phyloP scores from a whole-genome alignment of 164 flowering plant genomes.

The Hamamelis virginiana region DNA sequence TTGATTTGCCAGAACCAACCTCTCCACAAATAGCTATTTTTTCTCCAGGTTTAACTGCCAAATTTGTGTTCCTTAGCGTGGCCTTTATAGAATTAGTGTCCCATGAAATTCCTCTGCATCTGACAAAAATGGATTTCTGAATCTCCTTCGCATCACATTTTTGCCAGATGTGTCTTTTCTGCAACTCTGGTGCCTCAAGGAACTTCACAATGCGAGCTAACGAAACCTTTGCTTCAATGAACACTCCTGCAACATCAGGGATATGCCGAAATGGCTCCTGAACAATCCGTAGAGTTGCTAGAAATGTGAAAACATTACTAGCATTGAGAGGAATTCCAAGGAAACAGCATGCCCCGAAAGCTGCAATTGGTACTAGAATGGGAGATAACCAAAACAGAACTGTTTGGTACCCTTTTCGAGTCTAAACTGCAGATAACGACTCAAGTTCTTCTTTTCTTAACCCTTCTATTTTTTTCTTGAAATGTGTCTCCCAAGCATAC shows the following conservation, averaged over 20 bases:
- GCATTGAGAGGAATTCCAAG: constrained; percentile 32
- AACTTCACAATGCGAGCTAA: constrained; percentile 46
- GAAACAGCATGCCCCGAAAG: constrained; percentile 42
- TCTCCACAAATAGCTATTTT: constrained; percentile 67
- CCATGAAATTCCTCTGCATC: constrained; percentile 48
- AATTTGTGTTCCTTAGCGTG: constrained; percentile 41
- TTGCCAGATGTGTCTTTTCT: constrained; percentile 21
- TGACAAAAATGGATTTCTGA: constrained; percentile 32
- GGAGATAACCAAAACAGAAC: constrained; percentile 41
- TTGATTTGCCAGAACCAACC: constrained; percentile 78
- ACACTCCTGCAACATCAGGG: constrained; percentile 42
- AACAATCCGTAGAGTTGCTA: constrained; percentile 36
- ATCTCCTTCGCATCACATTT: constrained; percentile 4
- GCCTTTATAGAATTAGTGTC: constrained; percentile 32
- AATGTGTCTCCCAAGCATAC: constrained; percentile 52
- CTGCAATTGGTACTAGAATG: constrained; percentile 25
- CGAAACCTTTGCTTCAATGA: constrained; percentile 65
- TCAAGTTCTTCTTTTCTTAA: constrained; percentile 33
- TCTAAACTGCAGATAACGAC: constrained; percentile 25
- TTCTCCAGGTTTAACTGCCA: constrained; percentile 45
- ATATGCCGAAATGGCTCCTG: constrained; percentile 39
- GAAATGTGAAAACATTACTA: constrained; percentile 42
- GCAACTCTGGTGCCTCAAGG: constrained; percentile 68
- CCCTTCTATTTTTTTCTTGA: constrained; percentile 29
- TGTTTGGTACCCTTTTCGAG: constrained; percentile 17